Base-by-base conservation (phyloP, 495 filamentous ascomycete genomes). In the Penicillium cosmopolitanum region DNA sequence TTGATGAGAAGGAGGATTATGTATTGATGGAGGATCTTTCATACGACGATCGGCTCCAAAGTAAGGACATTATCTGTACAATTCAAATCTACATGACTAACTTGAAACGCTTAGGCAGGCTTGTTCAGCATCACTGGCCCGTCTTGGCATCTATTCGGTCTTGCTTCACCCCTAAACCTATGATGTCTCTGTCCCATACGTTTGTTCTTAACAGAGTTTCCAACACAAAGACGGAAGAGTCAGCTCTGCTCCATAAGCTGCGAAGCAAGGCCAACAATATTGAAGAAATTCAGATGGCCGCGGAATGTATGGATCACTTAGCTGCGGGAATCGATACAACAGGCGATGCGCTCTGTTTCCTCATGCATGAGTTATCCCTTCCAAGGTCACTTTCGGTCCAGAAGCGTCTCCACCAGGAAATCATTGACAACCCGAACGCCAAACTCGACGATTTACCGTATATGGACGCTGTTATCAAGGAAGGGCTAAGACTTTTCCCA, bases 71-170 rank as follows among this genome's bases (percentile, higher is more conserved):
- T 0, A 12, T 4, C 6, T 0, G 9, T 44, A 44, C 2, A n/a
- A 38, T 19, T 44, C 8, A 44, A 16, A 16, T 40, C n/a, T n/a
- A 40, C 12, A 16, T 16, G 16, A 44, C 42, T 44, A 44, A 44
- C 8, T 4, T 16, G 18, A 15, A 7, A 23, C 13, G 1, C 5
- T 25, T 13, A 48, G 46, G 46, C 21, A 48, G 46, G 23, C 46
- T 48, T 15, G 46, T 48, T 23, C 46, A 48, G 46, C 46, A 48
- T 13, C 46, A 48, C n/a, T 48, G 46, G 46, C 46, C 46, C 3
- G 21, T 3, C 10, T 8, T 48, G 9, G 46, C 46, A 48, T 48
- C 46, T 23, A 23, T 48, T 10, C 18, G 46, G 19, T 25, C 18
- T 48, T 48, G 46, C 15, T 28, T 48, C 21, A 48, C 19, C 23